Base-by-base conservation (phyloP, 805 yeast species). In the Cyberlindnera subsufficiens region DNA sequence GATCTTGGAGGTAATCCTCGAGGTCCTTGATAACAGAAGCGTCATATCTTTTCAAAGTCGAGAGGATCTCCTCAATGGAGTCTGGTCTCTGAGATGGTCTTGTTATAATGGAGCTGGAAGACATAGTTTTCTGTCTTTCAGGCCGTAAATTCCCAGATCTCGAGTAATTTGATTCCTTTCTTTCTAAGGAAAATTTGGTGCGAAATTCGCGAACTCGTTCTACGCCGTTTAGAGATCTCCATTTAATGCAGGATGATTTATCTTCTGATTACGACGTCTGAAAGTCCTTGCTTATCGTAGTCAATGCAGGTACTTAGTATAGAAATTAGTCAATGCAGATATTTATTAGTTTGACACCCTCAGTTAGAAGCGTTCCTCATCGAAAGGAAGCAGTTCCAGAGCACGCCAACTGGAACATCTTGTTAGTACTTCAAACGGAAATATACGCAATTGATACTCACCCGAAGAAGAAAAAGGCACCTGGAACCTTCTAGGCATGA, bases 361-460 rank as follows among this genome's bases (percentile, higher is more conserved):
- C 37, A 48, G 22, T 57, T 58, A 1, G 72, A 64, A 4, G 87
- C 81, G 53, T 87, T 87, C 55, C 86, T 71, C 75, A 86, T 78
- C 0, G 96, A 88, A 39, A 91, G 67, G 66, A 85, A 90, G 42
- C 96, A 89, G 59, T 93, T 91, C 98, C 99, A 91, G 31, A 91
- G 66, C 16, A 91, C 95, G 25, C 96, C 91, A 6, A 93, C 69
- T 16, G 17, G 11, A 22, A 37, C 9, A 6, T 20, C 10, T 18
- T 19, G 16, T 19, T 5, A n/a, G n/a, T 5, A 22, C 30, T 14
- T 8, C 18, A 14, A 13, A 7, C 27, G 27, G 10, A 16, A 33
- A 18, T 3, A 29, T 9, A 16, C 27, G 3, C 10, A 9, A 22
- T 22, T 22, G 27, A 25, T n/a, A 88, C 63, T 90, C 30, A 54